Conservation (phyloP, 306 rosid genomes). For the Ormosia semicastrata region DNA sequence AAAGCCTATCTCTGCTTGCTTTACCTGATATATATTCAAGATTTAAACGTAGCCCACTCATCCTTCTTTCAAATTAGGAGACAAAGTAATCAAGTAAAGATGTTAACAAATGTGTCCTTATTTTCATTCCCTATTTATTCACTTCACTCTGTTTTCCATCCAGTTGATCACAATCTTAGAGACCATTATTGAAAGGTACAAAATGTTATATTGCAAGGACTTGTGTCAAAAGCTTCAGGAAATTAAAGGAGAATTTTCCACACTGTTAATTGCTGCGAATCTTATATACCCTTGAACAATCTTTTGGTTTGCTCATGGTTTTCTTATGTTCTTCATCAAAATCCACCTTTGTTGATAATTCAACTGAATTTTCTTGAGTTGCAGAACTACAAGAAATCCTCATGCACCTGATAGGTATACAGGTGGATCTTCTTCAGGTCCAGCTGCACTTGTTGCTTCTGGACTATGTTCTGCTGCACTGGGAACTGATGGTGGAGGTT, state of each 20-base stretch:
- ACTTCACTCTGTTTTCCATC: background rate
- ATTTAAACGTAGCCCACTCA: background rate
- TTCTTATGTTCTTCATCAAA: conserved; percentile 12
- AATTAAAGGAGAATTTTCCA: background rate
- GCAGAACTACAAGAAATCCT: conserved; percentile 92
- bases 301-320: conserved; percentile 13
- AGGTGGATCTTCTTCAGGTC: conserved; percentile 98
- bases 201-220: background rate
- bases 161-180: background rate
- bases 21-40: conserved; percentile 12
- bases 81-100: conserved; percentile 6
- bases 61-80: conserved; percentile 6
- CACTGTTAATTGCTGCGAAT: background rate
- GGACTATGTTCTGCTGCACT: conserved; percentile 95
- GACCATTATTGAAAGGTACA: conserved; percentile 8
- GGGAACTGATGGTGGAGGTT: conserved; percentile 99
- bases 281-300: background rate
- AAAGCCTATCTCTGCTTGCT: background rate
- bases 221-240: conserved; percentile 13
- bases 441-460: conserved; percentile 96
- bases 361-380: conserved; percentile 35
- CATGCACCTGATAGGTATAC: conserved; percentile 94
- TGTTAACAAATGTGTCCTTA: background rate
- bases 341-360: background rate
- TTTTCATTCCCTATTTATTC: background rate